A percentile compares a stretch with the other conserved stretches of the same genome.
phyloP scores from a whole-genome alignment of 305 asterid species.

The Fraxinus xanthoxyloides region DNA sequence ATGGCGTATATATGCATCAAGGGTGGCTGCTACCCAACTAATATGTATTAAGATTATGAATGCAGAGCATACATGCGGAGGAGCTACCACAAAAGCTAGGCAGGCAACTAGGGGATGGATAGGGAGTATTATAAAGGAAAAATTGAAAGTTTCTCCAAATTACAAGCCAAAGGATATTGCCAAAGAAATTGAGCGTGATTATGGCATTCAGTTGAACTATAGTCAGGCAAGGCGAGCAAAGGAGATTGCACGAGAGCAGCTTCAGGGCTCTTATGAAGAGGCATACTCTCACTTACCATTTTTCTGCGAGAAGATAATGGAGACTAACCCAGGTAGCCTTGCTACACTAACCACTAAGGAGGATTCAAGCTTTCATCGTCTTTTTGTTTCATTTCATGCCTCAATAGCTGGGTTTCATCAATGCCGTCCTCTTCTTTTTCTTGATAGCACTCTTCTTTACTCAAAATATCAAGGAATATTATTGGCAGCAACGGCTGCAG shows the following conservation, averaged over 20 bases:
- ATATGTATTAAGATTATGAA: constrained; percentile 91
- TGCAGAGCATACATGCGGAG: constrained; percentile 82
- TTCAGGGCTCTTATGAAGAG: constrained; percentile 93
- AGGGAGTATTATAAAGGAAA: constrained; percentile 90
- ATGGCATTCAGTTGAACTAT: constrained; percentile 96
- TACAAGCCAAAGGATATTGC: constrained; percentile 96
- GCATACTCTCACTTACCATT: constrained; percentile 86
- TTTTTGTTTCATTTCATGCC: constrained; percentile 30
- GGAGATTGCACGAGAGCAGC: constrained; percentile 98
- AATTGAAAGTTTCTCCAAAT: constrained; percentile 79
- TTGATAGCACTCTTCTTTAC: constrained; percentile 24
- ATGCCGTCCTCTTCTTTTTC: constrained; percentile 42
- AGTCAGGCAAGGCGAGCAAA: constrained; percentile 99
- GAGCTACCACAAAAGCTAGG: constrained; percentile 84
- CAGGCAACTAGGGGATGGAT: constrained; percentile 98
- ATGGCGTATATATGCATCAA: constrained; percentile 95
- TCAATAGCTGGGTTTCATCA: constrained; percentile 60
- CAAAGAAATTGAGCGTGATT: constrained; percentile 82
- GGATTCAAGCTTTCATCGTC: constrained; percentile 29
- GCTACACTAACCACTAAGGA: constrained; percentile 28
- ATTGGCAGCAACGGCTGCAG: constrained; percentile 26
- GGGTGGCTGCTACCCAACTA: constrained; percentile 84
- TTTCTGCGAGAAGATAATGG: constrained; percentile 81
- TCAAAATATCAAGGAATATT: constrained; percentile 30
- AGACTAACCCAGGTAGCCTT: constrained; percentile 74